phyloP scores from a whole-genome alignment of 495 filamentous ascomycete genomes.

The Aspergillus ostianus region DNA sequence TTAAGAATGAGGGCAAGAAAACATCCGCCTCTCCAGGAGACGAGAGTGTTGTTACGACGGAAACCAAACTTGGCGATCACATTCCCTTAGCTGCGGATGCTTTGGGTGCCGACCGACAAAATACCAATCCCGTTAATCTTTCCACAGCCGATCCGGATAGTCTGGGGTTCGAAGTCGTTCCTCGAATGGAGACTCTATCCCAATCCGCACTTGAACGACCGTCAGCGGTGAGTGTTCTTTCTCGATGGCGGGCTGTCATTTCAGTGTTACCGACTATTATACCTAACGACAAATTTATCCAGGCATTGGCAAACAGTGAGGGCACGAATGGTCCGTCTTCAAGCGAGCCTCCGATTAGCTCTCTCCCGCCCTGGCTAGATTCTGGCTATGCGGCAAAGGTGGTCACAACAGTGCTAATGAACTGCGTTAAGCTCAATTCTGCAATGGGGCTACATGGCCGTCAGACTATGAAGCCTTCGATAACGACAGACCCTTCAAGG shows the following conservation, averaged over 20 bases:
- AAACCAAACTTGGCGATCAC: no score
- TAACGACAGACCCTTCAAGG: constrained; percentile 5
- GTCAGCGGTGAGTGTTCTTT: neutral
- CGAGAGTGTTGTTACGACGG: no score
- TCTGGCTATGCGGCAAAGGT: constrained; percentile 7
- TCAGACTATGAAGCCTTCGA: neutral
- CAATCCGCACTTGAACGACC: neutral
- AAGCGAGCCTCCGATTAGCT: neutral
- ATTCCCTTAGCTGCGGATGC: neutral
- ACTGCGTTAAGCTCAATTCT: constrained; percentile 9
- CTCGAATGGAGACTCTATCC: neutral
- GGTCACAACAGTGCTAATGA: constrained; percentile 7
- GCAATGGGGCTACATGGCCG: constrained; percentile 1
- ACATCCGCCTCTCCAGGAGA: no score
- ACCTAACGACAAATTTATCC: neutral
- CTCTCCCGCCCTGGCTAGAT: constrained; percentile 2
- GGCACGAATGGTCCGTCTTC: neutral
- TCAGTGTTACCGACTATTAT: neutral
- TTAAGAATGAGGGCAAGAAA: no score
- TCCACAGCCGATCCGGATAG: neutral
- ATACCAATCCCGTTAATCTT: neutral
- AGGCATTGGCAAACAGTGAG: neutral
- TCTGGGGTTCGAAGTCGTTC: neutral
- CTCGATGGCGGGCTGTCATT: neutral
- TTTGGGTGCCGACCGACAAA: neutral